Base-by-base conservation (phyloP, 805 yeast species). In the Wickerhamomyces queroliae region DNA sequence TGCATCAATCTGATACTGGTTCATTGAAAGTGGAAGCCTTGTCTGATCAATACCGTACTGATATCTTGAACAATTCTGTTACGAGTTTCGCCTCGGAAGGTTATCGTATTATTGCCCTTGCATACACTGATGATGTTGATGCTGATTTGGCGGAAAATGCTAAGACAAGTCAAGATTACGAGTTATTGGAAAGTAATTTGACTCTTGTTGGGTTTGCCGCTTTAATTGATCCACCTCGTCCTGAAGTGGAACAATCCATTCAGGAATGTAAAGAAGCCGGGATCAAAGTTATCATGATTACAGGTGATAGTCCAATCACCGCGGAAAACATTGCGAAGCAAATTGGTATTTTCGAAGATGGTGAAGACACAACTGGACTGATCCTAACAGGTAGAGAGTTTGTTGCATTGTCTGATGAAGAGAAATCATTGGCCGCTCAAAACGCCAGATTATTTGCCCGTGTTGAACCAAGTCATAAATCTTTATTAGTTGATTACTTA, bases 401-500 rank as follows among this genome's bases (percentile, higher is more conserved):
- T 58, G 52, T 52, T 16, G 43, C 43, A 8, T 35, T 65, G 35
- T 45, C 59, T n/a, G 58, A 55, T n/a, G 44, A 58, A 3, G 66
- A 66, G 28, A 64, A 70, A 35, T 65, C 62, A 23, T 49, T 46
- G 8, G 75, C 74, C 1, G 74, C 70, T 13, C 58, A 65, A 33
- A 74, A 67, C 1, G 66, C 70, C 29, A 70, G 67, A 26, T 33
- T 66, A 28, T 70, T 75, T 55, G 78, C 80, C 7, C 63, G 81
- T 41, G 76, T 78, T 44, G 79, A 78, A 34, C 80, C 81, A 7
- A 63, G 61, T 38, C 78, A 78, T 33, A 75, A 76, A 54, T 71
- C 69, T 13, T 49, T 72, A 33, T 66, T 75, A 58, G 76, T 75
- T 36, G 77, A 72, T 33, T 71, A 69, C 13, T 47, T 64, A 29